These are phyloP conservation scores for Curvularia spicifera DNA, from an alignment of 2,329 filamentous ascomycete genomes.

Conservation along the genomic window DNA sequence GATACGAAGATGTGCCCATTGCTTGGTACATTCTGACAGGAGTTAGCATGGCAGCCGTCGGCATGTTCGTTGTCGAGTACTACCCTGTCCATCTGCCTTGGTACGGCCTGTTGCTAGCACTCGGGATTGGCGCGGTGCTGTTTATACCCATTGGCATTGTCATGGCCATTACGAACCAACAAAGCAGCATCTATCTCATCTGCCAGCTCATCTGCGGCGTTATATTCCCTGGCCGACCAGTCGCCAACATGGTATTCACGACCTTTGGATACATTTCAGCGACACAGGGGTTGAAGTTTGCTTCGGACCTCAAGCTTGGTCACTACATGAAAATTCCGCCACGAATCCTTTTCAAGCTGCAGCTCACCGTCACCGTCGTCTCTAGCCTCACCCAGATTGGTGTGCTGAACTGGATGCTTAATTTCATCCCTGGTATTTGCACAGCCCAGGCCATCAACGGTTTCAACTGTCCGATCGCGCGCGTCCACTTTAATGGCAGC, in stretches of 20 bases:
- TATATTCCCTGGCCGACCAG: constrained; percentile 81
- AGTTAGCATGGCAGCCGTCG: constrained; percentile 75
- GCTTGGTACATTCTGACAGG: constrained; percentile 82
- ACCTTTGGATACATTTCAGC: constrained; percentile 91
- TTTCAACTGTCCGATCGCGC: constrained; percentile 85
- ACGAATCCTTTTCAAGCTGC: constrained; percentile 77
- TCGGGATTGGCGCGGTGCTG: constrained; percentile 77
- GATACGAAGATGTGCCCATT: constrained; percentile 81
- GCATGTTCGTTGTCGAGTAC: constrained; percentile 85
- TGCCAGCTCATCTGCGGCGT: constrained; percentile 84
- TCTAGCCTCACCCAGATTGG: constrained; percentile 82
- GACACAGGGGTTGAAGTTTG: constrained; percentile 87
- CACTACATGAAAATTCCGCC: constrained; percentile 90
- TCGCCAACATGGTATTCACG: constrained; percentile 93
- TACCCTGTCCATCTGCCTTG: constrained; percentile 79
- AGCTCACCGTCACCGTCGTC: constrained; percentile 76
- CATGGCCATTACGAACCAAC: constrained; percentile 91
- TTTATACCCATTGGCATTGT: constrained; percentile 93
- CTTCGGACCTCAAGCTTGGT: constrained; percentile 83
- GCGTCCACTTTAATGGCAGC: constrained; percentile 88
- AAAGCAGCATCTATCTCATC: constrained; percentile 84
- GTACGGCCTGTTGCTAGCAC: constrained; percentile 81
- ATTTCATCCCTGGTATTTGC: constrained; percentile 76
- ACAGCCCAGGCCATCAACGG: constrained; percentile 81
- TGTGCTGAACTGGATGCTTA: constrained; percentile 90